Conservation (phyloP, 2,329 filamentous ascomycete genomes). For the Colletotrichum shisoi region DNA sequence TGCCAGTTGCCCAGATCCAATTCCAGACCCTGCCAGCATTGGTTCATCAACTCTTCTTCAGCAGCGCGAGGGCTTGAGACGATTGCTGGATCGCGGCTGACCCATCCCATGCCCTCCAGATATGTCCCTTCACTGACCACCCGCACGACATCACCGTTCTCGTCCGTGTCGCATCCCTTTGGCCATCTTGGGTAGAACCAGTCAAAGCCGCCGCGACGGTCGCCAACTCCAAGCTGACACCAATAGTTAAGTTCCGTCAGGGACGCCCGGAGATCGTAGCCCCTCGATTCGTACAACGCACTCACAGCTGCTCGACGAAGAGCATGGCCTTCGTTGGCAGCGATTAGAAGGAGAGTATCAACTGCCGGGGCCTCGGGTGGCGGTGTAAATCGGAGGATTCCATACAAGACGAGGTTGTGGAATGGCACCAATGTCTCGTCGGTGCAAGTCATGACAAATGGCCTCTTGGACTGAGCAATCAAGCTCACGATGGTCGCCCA, state of each 20-base stretch:
- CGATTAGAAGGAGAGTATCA: slow-evolving; percentile 82
- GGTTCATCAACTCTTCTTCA: slow-evolving; percentile 69
- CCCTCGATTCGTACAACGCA: slow-evolving; percentile 73
- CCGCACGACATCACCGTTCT: slow-evolving; percentile 71
- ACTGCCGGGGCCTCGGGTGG: slow-evolving; percentile 73
- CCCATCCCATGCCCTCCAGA: slow-evolving; percentile 76
- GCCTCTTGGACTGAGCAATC: slow-evolving; percentile 84
- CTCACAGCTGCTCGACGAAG: slow-evolving; percentile 72
- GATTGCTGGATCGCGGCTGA: slow-evolving; percentile 67
- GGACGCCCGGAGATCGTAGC: slow-evolving; percentile 78
- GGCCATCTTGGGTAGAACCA: slow-evolving; percentile 88
- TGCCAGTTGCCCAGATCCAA: slow-evolving; percentile 69
- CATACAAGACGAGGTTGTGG: slow-evolving; percentile 78
- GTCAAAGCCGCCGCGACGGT: slow-evolving; percentile 83
- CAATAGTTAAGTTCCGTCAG: slow-evolving; percentile 90
- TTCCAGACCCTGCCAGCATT: slow-evolving; percentile 73
- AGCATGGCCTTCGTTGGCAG: slow-evolving; percentile 88
- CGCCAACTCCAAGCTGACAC: slow-evolving; percentile 95
- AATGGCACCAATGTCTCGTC: slow-evolving; percentile 84
- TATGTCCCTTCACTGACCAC: slow-evolving; percentile 87
- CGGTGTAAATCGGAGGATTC: slow-evolving; percentile 77
- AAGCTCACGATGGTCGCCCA: slow-evolving; percentile 83
- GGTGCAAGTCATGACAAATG: slow-evolving; percentile 95
- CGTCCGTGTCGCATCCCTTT: slow-evolving; percentile 72
- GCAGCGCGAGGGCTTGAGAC: slow-evolving; percentile 51